A percentile compares a stretch with the other conserved stretches of the same genome.
phyloP scores from a whole-genome alignment of 2,329 filamentous ascomycete genomes.

The Metarhizium brunneum region DNA sequence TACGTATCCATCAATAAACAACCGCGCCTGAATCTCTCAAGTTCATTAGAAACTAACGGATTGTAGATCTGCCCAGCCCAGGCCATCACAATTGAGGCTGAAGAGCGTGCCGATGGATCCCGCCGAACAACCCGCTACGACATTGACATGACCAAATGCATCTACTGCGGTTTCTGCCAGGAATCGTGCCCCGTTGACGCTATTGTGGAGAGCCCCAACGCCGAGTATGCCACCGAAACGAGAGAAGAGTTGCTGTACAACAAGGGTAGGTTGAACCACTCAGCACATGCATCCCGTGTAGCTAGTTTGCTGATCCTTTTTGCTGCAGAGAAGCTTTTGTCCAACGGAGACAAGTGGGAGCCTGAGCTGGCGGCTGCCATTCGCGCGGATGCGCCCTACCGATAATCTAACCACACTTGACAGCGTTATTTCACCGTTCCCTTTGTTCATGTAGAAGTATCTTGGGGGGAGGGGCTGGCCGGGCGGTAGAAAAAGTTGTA shows the following conservation, averaged over 20 bases:
- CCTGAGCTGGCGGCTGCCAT: constrained; percentile 89
- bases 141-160: constrained; percentile 99
- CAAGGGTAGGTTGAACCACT: constrained; percentile 48
- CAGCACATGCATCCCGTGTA: neutral
- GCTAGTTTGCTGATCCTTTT: neutral
- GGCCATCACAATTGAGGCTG: constrained; percentile 97
- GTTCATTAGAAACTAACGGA: neutral
- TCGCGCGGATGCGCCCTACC: constrained; percentile 86
- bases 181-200: constrained; percentile 98
- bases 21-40: neutral
- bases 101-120: constrained; percentile 93
- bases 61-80: constrained; percentile 81
- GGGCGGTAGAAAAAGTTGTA: constrained; percentile 6
- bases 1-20: constrained; percentile 20
- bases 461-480: neutral
- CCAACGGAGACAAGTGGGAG: constrained; percentile 96
- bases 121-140: constrained; percentile 95
- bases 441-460: constrained; percentile 6
- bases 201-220: constrained; percentile 58
- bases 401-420: constrained; percentile 38
- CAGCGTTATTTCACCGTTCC: neutral
- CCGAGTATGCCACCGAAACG: constrained; percentile 55
- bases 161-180: constrained; percentile 99
- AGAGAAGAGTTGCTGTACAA: constrained; percentile 96
- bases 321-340: constrained; percentile 63